Conservation (phyloP, 768 basidiomycete species). For the Mycena pura region DNA sequence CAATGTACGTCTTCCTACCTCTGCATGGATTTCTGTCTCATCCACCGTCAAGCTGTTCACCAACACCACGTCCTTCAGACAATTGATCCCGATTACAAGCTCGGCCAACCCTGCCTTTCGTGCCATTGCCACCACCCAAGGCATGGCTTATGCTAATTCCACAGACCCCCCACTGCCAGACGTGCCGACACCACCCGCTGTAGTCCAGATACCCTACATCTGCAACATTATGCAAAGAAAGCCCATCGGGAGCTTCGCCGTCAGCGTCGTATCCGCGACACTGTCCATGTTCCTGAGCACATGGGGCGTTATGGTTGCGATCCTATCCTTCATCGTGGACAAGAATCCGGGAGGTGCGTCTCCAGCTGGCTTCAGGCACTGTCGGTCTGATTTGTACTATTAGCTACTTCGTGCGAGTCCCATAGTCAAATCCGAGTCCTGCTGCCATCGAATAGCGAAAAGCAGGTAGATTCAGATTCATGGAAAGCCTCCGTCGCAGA, state of each 20-base stretch:
- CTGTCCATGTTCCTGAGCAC: slow-evolving; percentile 22
- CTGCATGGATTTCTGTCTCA: not conserved
- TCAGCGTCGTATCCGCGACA: slow-evolving; percentile 12
- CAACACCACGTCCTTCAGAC: slow-evolving; percentile 18
- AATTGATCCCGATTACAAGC: not conserved
- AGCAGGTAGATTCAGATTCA: not conserved
- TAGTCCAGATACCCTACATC: slow-evolving; percentile 16
- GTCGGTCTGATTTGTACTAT: not conserved
- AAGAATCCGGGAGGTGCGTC: not conserved
- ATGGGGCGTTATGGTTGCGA: slow-evolving; percentile 4
- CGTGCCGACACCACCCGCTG: slow-evolving; percentile 10
- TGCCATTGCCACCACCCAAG: slow-evolving; percentile 7
- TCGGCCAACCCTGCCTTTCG: not conserved
- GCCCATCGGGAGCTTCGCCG: slow-evolving; percentile 15
- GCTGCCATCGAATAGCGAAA: not conserved
- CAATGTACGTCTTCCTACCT: slow-evolving; percentile 8
- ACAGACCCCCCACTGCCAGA: not conserved
- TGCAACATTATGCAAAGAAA: slow-evolving; percentile 17
- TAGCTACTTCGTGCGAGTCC: not conserved
- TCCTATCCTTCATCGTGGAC: not conserved
- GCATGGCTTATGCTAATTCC: slow-evolving; percentile 16
- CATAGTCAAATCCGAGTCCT: not conserved
- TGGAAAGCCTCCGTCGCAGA: not conserved
- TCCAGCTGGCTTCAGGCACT: not conserved
- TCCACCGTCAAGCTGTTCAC: slow-evolving; percentile 15